Evolutionary conservation across 805 yeast species (phyloP), one percentile per base, ranked within the genome.

Genomic region (Pichia membranifaciens): DNA sequence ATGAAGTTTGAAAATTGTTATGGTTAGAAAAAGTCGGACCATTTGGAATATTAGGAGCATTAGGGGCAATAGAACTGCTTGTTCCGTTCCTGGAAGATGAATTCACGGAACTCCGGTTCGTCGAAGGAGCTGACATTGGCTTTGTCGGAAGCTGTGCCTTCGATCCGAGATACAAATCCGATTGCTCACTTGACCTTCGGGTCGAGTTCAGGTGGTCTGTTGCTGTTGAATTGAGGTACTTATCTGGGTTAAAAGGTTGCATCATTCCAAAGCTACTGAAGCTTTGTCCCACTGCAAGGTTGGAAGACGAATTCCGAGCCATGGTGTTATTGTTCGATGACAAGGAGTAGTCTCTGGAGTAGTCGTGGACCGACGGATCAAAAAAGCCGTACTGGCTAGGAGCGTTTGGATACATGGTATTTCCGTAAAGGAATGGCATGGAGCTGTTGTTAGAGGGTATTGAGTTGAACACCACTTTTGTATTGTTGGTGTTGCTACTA

Each of bases 121-220:
- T 28, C 21, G 45, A 22, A 15, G 38, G 12, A 16, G 17, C 40
- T n/a, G 50, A 39, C 13, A 13, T 31, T 13, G 41, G 29, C 29
- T 36, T 41, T 17, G 51, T 16, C 13, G 25, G 5, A 7, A 43
- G 15, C 5, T 36, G 40, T 12, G 44, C n/a, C 22, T 47, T 43
- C 5, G 44, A 33, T 44, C 12, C 75, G 68, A 68, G 64, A 52
- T 74, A 75, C 1, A 77, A 74, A 45, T 75, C 80, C 43, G 74
- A 51, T 44, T 73, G 78, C 53, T 76, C 79, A 41, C 76, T 69
- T n/a, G 72, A 75, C 41, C 78, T 61, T 52, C 77, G 63, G 39
- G 44, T 60, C 49, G 54, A 43, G 23, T 51, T 56, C 51, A 58
- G 55, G 52, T 48, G 67, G 45, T 58, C 66, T 41, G 35, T 45